A percentile compares a stretch with the other conserved stretches of the same genome.
Evolutionary conservation across 2,329 filamentous ascomycete species (phyloP).

Genomic region (Pyrenophora seminiperda): DNA sequence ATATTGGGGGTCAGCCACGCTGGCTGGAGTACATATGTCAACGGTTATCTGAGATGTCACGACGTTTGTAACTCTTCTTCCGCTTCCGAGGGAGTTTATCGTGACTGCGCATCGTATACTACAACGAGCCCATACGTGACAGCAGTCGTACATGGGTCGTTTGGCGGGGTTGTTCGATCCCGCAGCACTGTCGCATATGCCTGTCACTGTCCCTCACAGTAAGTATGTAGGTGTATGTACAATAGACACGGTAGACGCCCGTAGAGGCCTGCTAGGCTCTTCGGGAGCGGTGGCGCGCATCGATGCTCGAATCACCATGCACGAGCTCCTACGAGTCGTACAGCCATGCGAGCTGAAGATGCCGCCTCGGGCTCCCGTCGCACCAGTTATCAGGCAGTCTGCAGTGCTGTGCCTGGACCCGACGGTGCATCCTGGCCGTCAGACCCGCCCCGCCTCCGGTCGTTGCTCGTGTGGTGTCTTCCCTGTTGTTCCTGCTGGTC

Average conservation of each 20-base stretch:
- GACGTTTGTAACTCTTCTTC: not conserved
- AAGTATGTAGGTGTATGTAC: too few species aligned
- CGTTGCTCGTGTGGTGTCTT: too few species aligned
- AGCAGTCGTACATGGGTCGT: not conserved
- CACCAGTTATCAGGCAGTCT: constrained; percentile 29
- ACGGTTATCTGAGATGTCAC: not conserved
- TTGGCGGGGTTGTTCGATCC: not conserved
- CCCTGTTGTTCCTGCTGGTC: constrained; percentile 22
- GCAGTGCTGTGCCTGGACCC: constrained; percentile 35
- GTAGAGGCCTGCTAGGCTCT: constrained; percentile 1
- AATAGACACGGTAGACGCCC: too few species aligned
- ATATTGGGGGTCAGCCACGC: constrained; percentile 10
- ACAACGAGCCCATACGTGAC: too few species aligned
- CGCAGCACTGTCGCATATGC: constrained; percentile 3
- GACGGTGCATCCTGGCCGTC: constrained; percentile 22
- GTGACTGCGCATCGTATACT: too few species aligned
- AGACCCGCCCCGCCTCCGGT: too few species aligned
- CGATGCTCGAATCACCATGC: constrained; percentile 26
- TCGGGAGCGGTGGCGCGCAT: constrained; percentile 5
- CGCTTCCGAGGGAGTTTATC: too few species aligned
- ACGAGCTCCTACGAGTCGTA: constrained; percentile 11
- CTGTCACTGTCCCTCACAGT: too few species aligned
- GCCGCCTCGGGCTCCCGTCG: constrained; percentile 18
- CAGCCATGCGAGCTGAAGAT: constrained; percentile 5
- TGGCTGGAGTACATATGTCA: not conserved